These are phyloP conservation scores for Blumeria graminis DNA, from an alignment of 2,329 filamentous ascomycete species.

Conservation along the genomic window DNA sequence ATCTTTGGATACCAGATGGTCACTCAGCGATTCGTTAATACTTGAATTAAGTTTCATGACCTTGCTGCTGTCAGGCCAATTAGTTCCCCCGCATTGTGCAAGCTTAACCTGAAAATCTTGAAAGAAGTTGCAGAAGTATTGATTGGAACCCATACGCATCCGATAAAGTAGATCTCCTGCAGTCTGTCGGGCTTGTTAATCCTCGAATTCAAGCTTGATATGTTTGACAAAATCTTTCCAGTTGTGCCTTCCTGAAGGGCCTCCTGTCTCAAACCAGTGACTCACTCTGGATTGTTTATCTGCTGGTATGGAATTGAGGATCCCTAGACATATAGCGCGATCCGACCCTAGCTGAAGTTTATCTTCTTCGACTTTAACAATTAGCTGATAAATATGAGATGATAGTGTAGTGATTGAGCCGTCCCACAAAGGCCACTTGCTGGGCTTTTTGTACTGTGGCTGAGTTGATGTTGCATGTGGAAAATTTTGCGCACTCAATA, in stretches of 20 bases:
- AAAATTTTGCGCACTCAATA: no score
- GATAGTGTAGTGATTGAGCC: not conserved
- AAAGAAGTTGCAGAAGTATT: not conserved
- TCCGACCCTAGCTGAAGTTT: not conserved
- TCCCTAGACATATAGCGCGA: not conserved
- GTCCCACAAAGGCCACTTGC: not conserved
- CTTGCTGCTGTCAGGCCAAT: not conserved
- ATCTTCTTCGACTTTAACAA: not conserved
- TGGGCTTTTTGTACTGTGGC: not conserved
- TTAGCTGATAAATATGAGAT: not conserved
- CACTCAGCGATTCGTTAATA: not conserved
- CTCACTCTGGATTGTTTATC: not conserved
- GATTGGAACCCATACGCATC: not conserved
- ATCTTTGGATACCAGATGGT: not conserved
- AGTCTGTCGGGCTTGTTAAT: not conserved
- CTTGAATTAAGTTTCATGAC: not conserved
- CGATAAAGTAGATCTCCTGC: not conserved
- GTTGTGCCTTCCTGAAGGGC: not conserved
- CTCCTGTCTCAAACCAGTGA: not conserved
- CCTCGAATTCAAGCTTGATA: not conserved
- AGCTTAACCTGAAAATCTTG: not conserved
- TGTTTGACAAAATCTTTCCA: not conserved
- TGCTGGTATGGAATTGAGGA: not conserved
- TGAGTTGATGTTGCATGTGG: no score
- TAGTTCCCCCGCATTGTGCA: not conserved